Evolutionary conservation across 805 yeast genomes (phyloP).

Genomic region (Barnettozyma wickerhamii): DNA sequence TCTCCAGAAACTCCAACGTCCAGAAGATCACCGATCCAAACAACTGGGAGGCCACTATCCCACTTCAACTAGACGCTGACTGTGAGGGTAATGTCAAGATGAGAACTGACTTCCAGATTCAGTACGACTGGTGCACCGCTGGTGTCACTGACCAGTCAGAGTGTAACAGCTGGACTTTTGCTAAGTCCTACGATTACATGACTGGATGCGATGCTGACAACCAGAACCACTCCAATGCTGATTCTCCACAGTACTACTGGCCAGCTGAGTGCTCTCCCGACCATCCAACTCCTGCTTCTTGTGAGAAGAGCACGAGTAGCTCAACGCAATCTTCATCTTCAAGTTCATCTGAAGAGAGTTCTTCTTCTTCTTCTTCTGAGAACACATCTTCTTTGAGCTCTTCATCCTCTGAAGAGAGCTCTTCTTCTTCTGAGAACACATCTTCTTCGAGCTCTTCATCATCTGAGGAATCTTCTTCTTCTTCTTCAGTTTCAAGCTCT

Average conservation of each 20-base stretch:
- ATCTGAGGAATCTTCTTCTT: background rate
- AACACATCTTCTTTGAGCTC: background rate
- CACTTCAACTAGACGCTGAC: background rate
- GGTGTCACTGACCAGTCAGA: background rate
- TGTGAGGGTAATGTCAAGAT: background rate
- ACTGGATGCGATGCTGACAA: background rate
- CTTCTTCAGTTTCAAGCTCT: background rate
- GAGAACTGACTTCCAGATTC: background rate
- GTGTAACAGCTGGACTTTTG: background rate
- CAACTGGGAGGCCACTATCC: background rate
- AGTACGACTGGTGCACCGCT: background rate
- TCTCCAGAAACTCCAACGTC: background rate
- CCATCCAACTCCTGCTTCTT: too few relatives aligned
- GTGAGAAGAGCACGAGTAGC: too few relatives aligned
- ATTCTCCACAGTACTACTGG: background rate
- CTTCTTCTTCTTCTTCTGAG: background rate
- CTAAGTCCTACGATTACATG: background rate
- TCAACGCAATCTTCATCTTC: too few relatives aligned
- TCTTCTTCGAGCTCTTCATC: slow-evolving; percentile 1
- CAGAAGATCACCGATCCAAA: background rate
- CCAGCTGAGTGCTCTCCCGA: background rate
- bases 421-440: background rate
- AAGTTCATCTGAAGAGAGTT: background rate
- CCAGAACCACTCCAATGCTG: background rate
- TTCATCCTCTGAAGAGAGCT: background rate